Conservation (phyloP, 306 rosid species). For the Rubus parviflorus region DNA sequence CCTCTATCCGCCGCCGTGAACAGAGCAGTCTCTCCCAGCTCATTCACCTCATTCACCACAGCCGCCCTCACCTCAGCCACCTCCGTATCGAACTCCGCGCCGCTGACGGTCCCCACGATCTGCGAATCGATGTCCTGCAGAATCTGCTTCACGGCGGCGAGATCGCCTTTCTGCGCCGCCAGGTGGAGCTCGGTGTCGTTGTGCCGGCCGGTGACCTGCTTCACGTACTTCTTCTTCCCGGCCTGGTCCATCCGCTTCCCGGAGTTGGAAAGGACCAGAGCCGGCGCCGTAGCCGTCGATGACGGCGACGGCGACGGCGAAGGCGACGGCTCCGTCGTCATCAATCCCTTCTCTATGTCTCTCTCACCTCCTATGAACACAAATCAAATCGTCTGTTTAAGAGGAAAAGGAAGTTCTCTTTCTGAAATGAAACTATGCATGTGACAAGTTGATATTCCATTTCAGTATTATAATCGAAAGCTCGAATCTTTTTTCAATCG, state of each 20-base stretch:
- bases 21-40: constrained; percentile 81
- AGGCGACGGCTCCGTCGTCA: constrained; percentile 57
- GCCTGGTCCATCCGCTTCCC: constrained; percentile 96
- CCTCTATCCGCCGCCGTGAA: constrained; percentile 91
- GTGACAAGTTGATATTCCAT: neutral
- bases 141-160: constrained; percentile 84
- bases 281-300: constrained; percentile 70
- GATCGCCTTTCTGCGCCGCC: constrained; percentile 95
- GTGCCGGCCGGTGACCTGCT: constrained; percentile 96
- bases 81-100: constrained; percentile 64
- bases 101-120: constrained; percentile 61
- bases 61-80: constrained; percentile 88
- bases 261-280: constrained; percentile 85
- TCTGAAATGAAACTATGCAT: too few species aligned
- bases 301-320: constrained; percentile 82
- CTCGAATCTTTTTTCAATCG: too few species aligned
- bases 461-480: too few species aligned
- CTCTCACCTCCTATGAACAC: constrained; percentile 40
- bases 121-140: constrained; percentile 70
- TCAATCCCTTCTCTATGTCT: constrained; percentile 41
- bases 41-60: constrained; percentile 85
- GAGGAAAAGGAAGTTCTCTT: too few species aligned
- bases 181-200: constrained; percentile 95
- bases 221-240: constrained; percentile 95
- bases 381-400: neutral